Base-by-base conservation (phyloP, 2,329 filamentous ascomycete species). In the Orbilia javanica region DNA sequence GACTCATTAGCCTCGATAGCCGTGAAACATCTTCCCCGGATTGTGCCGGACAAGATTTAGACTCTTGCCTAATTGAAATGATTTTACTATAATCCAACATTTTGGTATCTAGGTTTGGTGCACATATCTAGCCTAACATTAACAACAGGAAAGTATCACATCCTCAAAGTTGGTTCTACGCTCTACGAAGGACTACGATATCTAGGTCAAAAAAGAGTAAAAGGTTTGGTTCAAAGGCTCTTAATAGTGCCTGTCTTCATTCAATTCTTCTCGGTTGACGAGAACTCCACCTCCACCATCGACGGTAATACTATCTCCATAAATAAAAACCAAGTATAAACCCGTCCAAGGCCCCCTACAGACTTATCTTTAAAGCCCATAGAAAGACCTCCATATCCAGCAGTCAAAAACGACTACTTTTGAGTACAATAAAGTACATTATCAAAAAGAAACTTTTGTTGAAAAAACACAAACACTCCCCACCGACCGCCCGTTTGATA, bases 211-310 rank as follows among this genome's bases (percentile, higher is more conserved):
- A 25, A 13, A 15, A 25, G n/a, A 18, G n/a, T n/a, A 42, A n/a
- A 50, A 25, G 6, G 4, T 31, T 15, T 52, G 11, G 25, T 53
- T 53, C 50, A 31, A 53, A 53, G 22, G 50, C 4, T 6, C 22
- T 27, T 22, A 15, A 36, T 2, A 31, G 18, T 36, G 22, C 52
- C 55, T 27, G 10, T n/a, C 10, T 60, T 22, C 55, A 29, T 55
- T 46, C 36, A 60, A 57, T 27, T 50, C 62, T 75, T 75, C 71
- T 75, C 71, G 71, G 71, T 75, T 75, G 71, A 75, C 71, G 71
- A 75, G 64, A 75, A 57, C 25, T 22, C 29, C 27, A 39, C 55
- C 55, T 42, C 34, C 55, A 18, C 55, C 55, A 27, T 36, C 52
- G 29, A 60, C 55, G 55, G 55, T 42, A 31, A 60, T 25, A 42